These are phyloP conservation scores for Fusarium compactum DNA, from an alignment of 2,329 filamentous ascomycete genomes.

Conservation along the genomic window DNA sequence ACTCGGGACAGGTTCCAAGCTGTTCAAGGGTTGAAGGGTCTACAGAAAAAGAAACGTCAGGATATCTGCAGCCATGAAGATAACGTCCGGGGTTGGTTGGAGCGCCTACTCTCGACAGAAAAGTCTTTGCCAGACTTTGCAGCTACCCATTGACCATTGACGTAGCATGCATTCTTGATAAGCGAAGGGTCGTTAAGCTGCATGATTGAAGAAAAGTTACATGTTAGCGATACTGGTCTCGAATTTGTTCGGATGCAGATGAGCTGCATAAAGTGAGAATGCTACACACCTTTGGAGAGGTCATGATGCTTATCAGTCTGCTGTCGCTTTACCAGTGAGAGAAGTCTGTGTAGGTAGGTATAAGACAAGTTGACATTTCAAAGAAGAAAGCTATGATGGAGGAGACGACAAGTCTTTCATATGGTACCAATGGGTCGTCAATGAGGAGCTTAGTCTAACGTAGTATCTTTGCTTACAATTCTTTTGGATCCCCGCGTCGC, in stretches of 20 bases:
- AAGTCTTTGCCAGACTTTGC: constrained; percentile 80
- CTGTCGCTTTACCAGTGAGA: not conserved
- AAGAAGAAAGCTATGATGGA: constrained; percentile 17
- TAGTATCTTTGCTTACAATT: constrained; percentile 25
- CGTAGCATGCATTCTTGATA: constrained; percentile 76
- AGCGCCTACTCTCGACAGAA: constrained; percentile 69
- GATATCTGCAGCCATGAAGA: not conserved
- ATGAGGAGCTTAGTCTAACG: not conserved
- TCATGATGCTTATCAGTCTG: constrained; percentile 32
- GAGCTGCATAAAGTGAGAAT: constrained; percentile 17
- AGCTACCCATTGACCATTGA: constrained; percentile 82
- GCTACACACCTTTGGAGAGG: constrained; percentile 37
- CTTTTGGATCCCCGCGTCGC: constrained; percentile 20
- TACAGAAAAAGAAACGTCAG: constrained; percentile 46
- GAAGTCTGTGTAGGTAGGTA: not conserved
- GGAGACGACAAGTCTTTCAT: constrained; percentile 2
- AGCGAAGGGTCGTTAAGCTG: constrained; percentile 73
- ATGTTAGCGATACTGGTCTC: constrained; percentile 28
- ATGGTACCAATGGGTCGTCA: constrained; percentile 3
- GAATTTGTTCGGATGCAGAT: constrained; percentile 9
- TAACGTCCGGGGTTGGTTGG: constrained; percentile 13
- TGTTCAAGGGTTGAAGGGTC: constrained; percentile 78
- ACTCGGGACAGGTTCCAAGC: constrained; percentile 79
- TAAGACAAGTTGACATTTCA: constrained; percentile 17
- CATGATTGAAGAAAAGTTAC: not conserved